phyloP scores from a whole-genome alignment of 2,329 filamentous ascomycete genomes.

The Venturiaceae sp. region DNA sequence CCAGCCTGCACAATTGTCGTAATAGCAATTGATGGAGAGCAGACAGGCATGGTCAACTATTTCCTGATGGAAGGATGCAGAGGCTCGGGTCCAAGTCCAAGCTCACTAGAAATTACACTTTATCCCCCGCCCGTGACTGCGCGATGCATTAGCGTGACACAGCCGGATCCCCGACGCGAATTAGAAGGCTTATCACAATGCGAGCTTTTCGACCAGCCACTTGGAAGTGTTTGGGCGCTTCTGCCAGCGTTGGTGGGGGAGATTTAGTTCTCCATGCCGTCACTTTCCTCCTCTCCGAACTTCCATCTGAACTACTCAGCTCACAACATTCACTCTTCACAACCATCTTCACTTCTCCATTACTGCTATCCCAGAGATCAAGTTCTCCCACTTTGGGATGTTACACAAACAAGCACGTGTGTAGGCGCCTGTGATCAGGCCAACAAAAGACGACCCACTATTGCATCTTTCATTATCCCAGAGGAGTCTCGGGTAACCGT shows the following conservation, averaged over 20 bases:
- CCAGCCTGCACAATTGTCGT: too few relatives aligned
- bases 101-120: neutral
- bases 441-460: neutral
- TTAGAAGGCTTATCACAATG: neutral
- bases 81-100: neutral
- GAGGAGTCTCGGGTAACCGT: neutral
- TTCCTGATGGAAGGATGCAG: neutral
- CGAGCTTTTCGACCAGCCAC: too few relatives aligned
- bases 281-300: too few relatives aligned
- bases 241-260: neutral
- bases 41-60: neutral
- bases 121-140: neutral
- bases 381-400: too few relatives aligned
- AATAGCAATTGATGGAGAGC: too few relatives aligned
- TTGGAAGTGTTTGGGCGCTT: neutral
- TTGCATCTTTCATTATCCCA: neutral
- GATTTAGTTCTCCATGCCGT: too few relatives aligned
- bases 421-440: neutral
- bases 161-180: neutral
- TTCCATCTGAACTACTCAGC: too few relatives aligned
- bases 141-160: neutral
- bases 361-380: too few relatives aligned
- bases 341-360: too few relatives aligned
- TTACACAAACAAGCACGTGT: neutral
- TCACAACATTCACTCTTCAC: too few relatives aligned